These are phyloP conservation scores for Globisporangium paddicum DNA, from an alignment of 352 stramenopile species.

Conservation along the genomic window DNA sequence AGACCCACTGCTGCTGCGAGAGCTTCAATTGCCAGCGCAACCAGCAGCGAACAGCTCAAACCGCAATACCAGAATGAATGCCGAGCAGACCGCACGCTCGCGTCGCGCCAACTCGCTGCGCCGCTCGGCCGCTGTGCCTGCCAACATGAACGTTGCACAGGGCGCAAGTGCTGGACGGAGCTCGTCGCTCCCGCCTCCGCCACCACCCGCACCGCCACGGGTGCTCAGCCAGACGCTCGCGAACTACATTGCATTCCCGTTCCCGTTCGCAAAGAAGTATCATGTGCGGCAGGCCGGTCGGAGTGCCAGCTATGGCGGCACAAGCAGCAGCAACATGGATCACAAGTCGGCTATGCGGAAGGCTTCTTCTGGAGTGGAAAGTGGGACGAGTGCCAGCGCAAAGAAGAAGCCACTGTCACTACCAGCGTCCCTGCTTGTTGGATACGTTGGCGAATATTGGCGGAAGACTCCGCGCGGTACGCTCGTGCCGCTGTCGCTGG, in stretches of 20 bases:
- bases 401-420: conserved; percentile 8
- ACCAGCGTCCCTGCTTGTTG: conserved; percentile 9
- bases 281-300: conserved; percentile 9
- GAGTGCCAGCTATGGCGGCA: conserved; percentile 7
- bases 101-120: background rate
- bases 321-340: conserved; percentile 4
- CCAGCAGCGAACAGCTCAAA: background rate
- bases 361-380: background rate
- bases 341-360: background rate
- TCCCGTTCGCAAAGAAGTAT: conserved; percentile 58
- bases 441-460: conserved; percentile 52
- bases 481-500: conserved; percentile 45
- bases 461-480: conserved; percentile 29
- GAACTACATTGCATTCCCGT: conserved; percentile 77
- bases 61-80: background rate
- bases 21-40: background rate
- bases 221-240: conserved; percentile 51
- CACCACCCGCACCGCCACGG: conserved; percentile 10
- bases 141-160: conserved; percentile 17
- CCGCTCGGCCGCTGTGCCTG: conserved; percentile 16
- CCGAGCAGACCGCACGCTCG: background rate
- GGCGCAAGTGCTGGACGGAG: background rate
- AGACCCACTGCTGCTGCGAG: conserved; percentile 22
- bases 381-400: background rate
- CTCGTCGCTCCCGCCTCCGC: background rate